A percentile compares a stretch with the other conserved stretches of the same genome.
Conservation (phyloP, 2,329 filamentous ascomycete species). For the Paramyrothecium roridum region DNA sequence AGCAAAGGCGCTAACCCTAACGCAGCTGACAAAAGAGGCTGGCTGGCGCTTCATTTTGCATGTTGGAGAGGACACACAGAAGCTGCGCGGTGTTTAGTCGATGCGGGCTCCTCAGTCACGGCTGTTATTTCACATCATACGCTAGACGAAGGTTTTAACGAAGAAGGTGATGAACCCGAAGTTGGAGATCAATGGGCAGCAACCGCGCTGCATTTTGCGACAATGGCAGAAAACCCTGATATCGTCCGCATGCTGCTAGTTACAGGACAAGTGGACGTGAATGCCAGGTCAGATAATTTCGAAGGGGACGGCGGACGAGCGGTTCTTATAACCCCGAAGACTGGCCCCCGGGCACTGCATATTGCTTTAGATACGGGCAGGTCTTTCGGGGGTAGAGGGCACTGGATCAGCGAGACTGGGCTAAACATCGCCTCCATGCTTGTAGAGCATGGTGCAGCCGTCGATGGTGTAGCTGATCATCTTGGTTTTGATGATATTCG, state of each 20-base stretch:
- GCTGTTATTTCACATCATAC: neutral
- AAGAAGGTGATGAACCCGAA: too few relatives aligned
- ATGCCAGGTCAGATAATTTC: neutral
- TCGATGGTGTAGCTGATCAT: neutral
- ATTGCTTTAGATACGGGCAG: constrained; percentile 20
- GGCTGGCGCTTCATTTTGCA: neutral
- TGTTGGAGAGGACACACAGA: neutral
- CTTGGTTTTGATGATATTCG: neutral
- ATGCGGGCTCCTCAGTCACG: neutral
- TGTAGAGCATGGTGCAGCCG: constrained; percentile 25
- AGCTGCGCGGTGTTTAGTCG: neutral
- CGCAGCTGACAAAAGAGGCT: neutral
- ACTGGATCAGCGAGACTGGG: neutral
- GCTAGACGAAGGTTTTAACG: neutral
- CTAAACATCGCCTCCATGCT: neutral
- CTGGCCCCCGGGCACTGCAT: neutral
- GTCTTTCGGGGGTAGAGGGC: neutral
- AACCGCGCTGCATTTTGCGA: neutral
- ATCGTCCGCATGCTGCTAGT: neutral
- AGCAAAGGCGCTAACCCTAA: neutral
- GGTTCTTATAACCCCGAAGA: neutral
- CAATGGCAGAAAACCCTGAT: neutral
- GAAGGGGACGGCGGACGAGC: too few relatives aligned
- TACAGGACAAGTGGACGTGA: neutral
- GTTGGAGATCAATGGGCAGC: neutral